A percentile compares a stretch with the other conserved stretches of the same genome.
Evolutionary conservation across 2,329 filamentous ascomycete genomes (phyloP).

Genomic region (Paecilomyces sp.): DNA sequence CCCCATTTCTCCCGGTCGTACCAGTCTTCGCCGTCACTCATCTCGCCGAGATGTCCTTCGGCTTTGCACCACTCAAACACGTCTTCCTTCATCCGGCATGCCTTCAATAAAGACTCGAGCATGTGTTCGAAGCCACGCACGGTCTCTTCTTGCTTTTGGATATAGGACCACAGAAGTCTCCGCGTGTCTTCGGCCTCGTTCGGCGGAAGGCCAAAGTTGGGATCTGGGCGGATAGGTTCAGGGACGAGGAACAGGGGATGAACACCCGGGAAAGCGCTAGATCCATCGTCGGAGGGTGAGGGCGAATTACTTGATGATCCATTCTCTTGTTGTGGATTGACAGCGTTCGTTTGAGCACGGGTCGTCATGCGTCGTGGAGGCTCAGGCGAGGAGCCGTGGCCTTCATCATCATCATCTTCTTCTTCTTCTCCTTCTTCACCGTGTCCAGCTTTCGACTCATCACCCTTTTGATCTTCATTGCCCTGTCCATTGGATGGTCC

Average conservation of each 20-base stretch:
- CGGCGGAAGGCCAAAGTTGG: conserved; percentile 50
- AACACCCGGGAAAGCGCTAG: conserved; percentile 31
- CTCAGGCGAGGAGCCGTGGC: conserved; percentile 23
- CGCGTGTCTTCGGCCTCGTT: conserved; percentile 57
- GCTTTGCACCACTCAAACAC: conserved; percentile 56
- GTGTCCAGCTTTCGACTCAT: conserved; percentile 13
- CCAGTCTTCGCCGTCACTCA: conserved; percentile 64
- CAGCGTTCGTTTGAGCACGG: conserved; percentile 34
- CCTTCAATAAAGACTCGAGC: conserved; percentile 49
- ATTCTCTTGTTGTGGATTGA: conserved; percentile 20
- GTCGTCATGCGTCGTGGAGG: conserved; percentile 41
- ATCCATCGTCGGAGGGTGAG: conserved; percentile 20
- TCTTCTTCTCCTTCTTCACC: conserved; percentile 9
- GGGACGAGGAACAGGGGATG: conserved; percentile 54
- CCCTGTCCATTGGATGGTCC: conserved; percentile 3
- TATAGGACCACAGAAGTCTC: conserved; percentile 53
- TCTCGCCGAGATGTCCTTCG: conserved; percentile 57
- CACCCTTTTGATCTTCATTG: neutral
- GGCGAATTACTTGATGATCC: conserved; percentile 15
- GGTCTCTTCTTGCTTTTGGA: conserved; percentile 61
- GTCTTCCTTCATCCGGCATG: conserved; percentile 53
- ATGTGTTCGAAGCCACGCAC: conserved; percentile 51
- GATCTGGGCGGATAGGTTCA: conserved; percentile 42
- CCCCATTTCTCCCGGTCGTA: conserved; percentile 57
- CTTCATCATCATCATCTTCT: conserved; percentile 25